These are phyloP conservation scores for Colletotrichum sp. DNA, from an alignment of 2,329 filamentous ascomycete species.

Conservation along the genomic window DNA sequence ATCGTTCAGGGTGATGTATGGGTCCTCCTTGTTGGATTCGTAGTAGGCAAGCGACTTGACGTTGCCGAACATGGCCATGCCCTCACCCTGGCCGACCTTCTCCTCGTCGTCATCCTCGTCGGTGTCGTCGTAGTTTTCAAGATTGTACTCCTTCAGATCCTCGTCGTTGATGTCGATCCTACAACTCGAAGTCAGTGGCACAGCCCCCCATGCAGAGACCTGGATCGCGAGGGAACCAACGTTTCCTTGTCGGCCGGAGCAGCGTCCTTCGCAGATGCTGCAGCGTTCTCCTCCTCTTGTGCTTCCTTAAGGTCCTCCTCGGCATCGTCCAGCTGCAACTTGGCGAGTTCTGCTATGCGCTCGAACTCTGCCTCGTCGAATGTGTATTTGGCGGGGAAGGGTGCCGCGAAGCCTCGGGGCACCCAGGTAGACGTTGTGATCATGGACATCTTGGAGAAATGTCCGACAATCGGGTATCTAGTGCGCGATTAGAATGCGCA, in stretches of 20 bases:
- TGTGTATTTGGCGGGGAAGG: slow-evolving; percentile 76
- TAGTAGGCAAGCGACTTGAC: slow-evolving; percentile 94
- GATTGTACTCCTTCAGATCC: slow-evolving; percentile 93
- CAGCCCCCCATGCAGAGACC: not conserved
- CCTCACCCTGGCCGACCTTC: slow-evolving; percentile 59
- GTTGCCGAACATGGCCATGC: slow-evolving; percentile 94
- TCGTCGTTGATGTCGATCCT: slow-evolving; percentile 74
- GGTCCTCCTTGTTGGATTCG: slow-evolving; percentile 91
- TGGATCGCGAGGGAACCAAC: slow-evolving; percentile 27
- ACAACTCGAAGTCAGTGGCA: slow-evolving; percentile 23
- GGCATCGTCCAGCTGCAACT: slow-evolving; percentile 88
- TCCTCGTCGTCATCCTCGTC: slow-evolving; percentile 55
- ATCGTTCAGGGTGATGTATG: slow-evolving; percentile 89
- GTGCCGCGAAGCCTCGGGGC: slow-evolving; percentile 76
- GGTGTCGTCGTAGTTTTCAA: slow-evolving; percentile 95
- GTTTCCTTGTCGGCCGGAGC: slow-evolving; percentile 26
- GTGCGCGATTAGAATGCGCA: not conserved
- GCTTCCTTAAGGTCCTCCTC: slow-evolving; percentile 84
- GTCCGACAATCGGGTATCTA: not conserved
- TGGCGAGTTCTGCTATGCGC: slow-evolving; percentile 76
- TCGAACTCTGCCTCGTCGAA: slow-evolving; percentile 79
- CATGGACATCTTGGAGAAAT: slow-evolving; percentile 64
- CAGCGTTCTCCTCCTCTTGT: slow-evolving; percentile 41
- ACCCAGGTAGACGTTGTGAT: slow-evolving; percentile 81
- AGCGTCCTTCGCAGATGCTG: slow-evolving; percentile 25